Conservation (phyloP, 805 yeast genomes). For the Cyberlindnera saturnus region DNA sequence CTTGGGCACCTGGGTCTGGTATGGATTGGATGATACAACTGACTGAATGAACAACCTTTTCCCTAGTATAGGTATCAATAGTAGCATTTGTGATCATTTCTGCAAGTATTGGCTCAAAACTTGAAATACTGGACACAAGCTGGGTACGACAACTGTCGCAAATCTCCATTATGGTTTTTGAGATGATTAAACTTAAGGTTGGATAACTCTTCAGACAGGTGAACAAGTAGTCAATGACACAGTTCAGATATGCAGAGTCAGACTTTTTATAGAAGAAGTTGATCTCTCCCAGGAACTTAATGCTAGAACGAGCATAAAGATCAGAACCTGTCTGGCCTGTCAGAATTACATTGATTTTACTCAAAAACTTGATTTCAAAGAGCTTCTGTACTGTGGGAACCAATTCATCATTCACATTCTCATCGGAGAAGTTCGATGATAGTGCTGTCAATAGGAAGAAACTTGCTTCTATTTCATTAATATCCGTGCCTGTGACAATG, state of each 20-base stretch:
- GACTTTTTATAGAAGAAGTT: slow-evolving; percentile 49
- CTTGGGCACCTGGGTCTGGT: slow-evolving; percentile 41
- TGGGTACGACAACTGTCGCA: slow-evolving; percentile 47
- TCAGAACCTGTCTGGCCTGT: slow-evolving; percentile 7
- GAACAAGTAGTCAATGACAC: slow-evolving; percentile 53
- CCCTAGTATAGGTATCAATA: slow-evolving; percentile 43
- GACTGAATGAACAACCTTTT: slow-evolving; percentile 55
- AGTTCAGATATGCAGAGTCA: slow-evolving; percentile 41
- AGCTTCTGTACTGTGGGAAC: slow-evolving; percentile 19
- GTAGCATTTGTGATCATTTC: slow-evolving; percentile 38
- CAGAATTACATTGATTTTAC: slow-evolving; percentile 12
- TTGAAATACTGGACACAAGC: slow-evolving; percentile 37
- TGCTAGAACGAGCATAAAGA: slow-evolving; percentile 39
- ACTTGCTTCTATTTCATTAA: slow-evolving; percentile 51
- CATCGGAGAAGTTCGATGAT: slow-evolving; percentile 40
- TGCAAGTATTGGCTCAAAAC: slow-evolving; percentile 40
- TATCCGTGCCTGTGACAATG: slow-evolving; percentile 24
- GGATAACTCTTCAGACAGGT: slow-evolving; percentile 25
- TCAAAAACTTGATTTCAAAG: slow-evolving; percentile 27
- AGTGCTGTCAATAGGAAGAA: slow-evolving; percentile 52
- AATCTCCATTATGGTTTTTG: slow-evolving; percentile 53
- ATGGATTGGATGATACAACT: slow-evolving; percentile 56
- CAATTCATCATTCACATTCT: slow-evolving; percentile 22
- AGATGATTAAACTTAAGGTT: slow-evolving; percentile 32
- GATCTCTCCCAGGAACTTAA: slow-evolving; percentile 52